These are phyloP conservation scores for Styphnolobium japonicum DNA, from an alignment of 306 rosid genomes.

Conservation along the genomic window DNA sequence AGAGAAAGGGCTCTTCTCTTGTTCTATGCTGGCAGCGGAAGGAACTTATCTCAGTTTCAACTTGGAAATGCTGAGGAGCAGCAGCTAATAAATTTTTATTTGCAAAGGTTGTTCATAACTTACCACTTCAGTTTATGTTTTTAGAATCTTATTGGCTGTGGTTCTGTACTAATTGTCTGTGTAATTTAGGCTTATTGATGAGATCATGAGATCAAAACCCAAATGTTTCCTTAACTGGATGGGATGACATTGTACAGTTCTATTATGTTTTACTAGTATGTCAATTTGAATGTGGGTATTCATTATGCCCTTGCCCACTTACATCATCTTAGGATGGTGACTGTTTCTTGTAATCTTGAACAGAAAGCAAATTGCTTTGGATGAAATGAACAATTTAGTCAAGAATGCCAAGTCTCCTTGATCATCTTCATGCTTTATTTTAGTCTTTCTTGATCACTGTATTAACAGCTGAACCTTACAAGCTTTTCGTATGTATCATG, in stretches of 20 bases:
- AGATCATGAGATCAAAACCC: conserved; percentile 49
- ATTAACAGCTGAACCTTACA: background rate
- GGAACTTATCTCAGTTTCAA: conserved; percentile 75
- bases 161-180: conserved; percentile 60
- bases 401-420: background rate
- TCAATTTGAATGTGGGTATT: conserved; percentile 31
- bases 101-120: conserved; percentile 57
- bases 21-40: conserved; percentile 85
- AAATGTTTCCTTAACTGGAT: conserved; percentile 47
- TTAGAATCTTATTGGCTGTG: background rate
- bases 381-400: conserved; percentile 34
- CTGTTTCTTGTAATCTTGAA: conserved; percentile 40
- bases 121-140: conserved; percentile 40
- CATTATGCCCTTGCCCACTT: conserved; percentile 26
- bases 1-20: conserved; percentile 73
- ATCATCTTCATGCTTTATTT: background rate
- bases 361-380: conserved; percentile 38
- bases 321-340: conserved; percentile 15
- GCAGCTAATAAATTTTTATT: conserved; percentile 23
- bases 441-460: background rate
- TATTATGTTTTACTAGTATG: conserved; percentile 35
- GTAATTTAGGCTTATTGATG: conserved; percentile 67
- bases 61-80: conserved; percentile 81
- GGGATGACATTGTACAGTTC: conserved; percentile 52
- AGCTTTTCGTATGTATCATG: background rate